A percentile compares a stretch with the other conserved stretches of the same genome.
Conservation (phyloP, 2,329 filamentous ascomycete genomes). For the Eutypa lata region DNA sequence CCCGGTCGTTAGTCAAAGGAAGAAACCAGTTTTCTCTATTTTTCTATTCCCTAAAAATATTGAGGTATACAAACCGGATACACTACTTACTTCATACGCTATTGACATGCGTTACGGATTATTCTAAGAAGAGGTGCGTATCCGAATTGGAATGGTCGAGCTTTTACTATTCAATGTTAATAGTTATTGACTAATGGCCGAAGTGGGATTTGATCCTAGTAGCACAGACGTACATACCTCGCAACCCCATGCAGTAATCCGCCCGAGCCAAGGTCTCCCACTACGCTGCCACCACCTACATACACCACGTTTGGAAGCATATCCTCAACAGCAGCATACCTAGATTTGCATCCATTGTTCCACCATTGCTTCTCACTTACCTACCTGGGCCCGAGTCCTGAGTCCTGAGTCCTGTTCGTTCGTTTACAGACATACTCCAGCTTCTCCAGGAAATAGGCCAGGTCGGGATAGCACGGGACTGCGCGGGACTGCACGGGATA, state of each 20-base stretch:
- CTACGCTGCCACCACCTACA: neutral
- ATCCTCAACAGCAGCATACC: neutral
- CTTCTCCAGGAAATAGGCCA: neutral
- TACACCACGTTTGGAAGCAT: neutral
- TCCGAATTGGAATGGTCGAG: too few species aligned
- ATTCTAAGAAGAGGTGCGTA: too few species aligned
- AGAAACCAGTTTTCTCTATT: too few species aligned
- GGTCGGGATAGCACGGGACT: neutral
- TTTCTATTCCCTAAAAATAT: too few species aligned
- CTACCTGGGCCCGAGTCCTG: neutral
- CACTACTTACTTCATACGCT: too few species aligned
- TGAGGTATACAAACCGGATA: too few species aligned
- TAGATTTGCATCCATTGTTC: neutral
- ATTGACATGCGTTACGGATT: too few species aligned
- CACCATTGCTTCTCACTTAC: neutral
- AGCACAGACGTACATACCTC: neutral
- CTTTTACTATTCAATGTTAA: too few species aligned
- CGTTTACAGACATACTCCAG: neutral
- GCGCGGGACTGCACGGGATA: neutral
- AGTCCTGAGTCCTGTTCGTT: neutral
- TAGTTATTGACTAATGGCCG: too few species aligned
- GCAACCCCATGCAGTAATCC: too few species aligned
- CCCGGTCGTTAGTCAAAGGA: too few species aligned
- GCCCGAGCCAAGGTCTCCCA: too few species aligned
- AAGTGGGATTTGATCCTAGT: neutral